Base-by-base conservation (phyloP, 2,329 filamentous ascomycete species). In the Epichloe elymi region DNA sequence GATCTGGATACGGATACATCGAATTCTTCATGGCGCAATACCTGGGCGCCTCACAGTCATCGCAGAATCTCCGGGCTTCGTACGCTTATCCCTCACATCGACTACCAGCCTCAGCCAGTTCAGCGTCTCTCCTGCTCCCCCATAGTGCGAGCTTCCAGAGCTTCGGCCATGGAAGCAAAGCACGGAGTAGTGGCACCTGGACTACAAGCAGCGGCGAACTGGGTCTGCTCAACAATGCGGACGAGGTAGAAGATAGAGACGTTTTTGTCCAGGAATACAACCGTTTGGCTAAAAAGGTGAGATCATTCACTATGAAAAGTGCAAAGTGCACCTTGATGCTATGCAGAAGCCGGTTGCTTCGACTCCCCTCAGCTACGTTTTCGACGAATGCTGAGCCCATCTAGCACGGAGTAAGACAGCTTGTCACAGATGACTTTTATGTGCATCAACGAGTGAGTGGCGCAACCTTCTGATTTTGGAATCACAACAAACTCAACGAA, bases 261-360 rank as follows among this genome's bases (percentile, higher is more conserved):
- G 58, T 64, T 3, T 79, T 78, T 59, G 61, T 82, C 5, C 58
- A 72, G 7, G 76, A 82, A 56, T 85, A 82, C 62, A 84, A 84
- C 60, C 67, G 71, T 4, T 61, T 83, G 5, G 80, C 81, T 3
- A 72, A 69, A 51, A 78, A 78, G 72, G 80, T 81, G 54, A 35
- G 48, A 8, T 38, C 14, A 5, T 6, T 37, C 10, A 8, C 11
- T 0, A 4, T 5, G 19, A 30, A 17, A 15, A 8, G 2, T 30
- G 17, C 10, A 17, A 7, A 2, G 35, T 38, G 26, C 35, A 15
- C 45, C 19, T 14, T 15, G 20, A 17, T 38, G 35, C 35, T n/a
- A 6, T 45, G 56, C 2, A 46, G 1, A 15, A 5, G 17, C 30
- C 30, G 43, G n/a, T 30, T n/a, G 5, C 19, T 30, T 36, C 17